Evolutionary conservation across 257 asterid genomes (phyloP).

Genomic region (Petunia secreta): DNA sequence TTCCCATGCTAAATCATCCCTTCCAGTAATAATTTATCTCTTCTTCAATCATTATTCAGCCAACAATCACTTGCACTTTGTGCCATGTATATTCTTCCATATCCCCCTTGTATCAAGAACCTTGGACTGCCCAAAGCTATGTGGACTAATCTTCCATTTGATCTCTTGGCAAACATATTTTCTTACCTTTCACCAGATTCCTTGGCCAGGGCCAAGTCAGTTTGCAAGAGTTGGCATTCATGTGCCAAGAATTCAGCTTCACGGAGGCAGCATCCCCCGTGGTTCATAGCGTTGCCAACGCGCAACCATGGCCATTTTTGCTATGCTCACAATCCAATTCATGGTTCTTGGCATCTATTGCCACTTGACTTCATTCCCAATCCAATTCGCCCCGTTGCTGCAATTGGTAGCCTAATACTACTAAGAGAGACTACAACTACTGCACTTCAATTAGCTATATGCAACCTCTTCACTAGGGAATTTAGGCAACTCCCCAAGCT

Average conservation of each 20-base stretch:
- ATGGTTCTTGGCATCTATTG: constrained; percentile 46
- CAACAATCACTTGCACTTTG: constrained; percentile 25
- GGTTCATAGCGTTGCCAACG: constrained; percentile 71
- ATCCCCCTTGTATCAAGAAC: background rate
- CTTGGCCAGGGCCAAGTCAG: constrained; percentile 59
- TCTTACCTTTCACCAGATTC: constrained; percentile 79
- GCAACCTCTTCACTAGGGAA: constrained; percentile 75
- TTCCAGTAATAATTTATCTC: background rate
- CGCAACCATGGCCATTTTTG: constrained; percentile 47
- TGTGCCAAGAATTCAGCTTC: constrained; percentile 37
- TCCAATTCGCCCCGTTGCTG: constrained; percentile 53
- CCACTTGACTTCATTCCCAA: constrained; percentile 40
- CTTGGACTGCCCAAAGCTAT: constrained; percentile 30
- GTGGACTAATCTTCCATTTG: constrained; percentile 79
- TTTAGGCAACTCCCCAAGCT: constrained; percentile 48
- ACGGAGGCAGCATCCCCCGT: constrained; percentile 47
- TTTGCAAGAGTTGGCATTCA: constrained; percentile 62
- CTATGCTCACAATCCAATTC: constrained; percentile 56
- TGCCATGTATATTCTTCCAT: background rate
- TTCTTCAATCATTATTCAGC: constrained; percentile 23
- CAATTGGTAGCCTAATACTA: constrained; percentile 53
- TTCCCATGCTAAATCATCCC: constrained; percentile 37
- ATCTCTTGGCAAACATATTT: constrained; percentile 62
- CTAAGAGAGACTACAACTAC: constrained; percentile 38
- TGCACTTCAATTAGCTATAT: constrained; percentile 56